These are phyloP conservation scores for Tilletia indica DNA, from an alignment of 1,284 basidiomycete genomes.

Conservation along the genomic window DNA sequence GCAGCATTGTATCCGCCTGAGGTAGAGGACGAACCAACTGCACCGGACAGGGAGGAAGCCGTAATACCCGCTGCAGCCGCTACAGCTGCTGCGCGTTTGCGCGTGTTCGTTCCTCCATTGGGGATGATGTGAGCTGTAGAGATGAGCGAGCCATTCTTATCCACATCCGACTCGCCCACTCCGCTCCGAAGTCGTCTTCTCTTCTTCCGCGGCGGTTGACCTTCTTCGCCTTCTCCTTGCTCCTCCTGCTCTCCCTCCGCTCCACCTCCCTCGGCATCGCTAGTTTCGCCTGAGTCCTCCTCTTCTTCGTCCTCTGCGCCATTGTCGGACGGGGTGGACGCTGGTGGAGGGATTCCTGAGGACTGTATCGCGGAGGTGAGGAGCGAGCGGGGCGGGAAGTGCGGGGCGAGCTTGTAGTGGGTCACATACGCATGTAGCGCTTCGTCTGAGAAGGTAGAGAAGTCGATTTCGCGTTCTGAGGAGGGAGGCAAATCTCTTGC, in stretches of 20 bases:
- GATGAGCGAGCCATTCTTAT: constrained; percentile 11
- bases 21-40: background rate
- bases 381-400: constrained; percentile 32
- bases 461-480: constrained; percentile 29
- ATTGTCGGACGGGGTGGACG: constrained; percentile 21
- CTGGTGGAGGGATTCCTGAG: background rate
- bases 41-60: background rate
- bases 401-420: constrained; percentile 38
- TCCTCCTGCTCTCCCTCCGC: too few species aligned
- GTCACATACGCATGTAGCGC: constrained; percentile 42
- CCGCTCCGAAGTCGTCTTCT: background rate
- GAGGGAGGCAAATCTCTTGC: background rate
- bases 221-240: background rate
- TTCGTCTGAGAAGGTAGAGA: constrained; percentile 34
- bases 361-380: background rate
- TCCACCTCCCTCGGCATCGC: background rate
- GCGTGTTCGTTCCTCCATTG: background rate
- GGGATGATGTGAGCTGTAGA: constrained; percentile 14
- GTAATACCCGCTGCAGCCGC: constrained; percentile 2
- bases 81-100: constrained; percentile 18
- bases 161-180: background rate
- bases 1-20: background rate
- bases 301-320: constrained; percentile 19
- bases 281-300: background rate
- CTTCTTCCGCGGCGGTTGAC: background rate